Percentiles rank a stretch among this genome's conserved stretches.
phyloP scores from a whole-genome alignment of 345 rosid genomes.

The Salix udensis region DNA sequence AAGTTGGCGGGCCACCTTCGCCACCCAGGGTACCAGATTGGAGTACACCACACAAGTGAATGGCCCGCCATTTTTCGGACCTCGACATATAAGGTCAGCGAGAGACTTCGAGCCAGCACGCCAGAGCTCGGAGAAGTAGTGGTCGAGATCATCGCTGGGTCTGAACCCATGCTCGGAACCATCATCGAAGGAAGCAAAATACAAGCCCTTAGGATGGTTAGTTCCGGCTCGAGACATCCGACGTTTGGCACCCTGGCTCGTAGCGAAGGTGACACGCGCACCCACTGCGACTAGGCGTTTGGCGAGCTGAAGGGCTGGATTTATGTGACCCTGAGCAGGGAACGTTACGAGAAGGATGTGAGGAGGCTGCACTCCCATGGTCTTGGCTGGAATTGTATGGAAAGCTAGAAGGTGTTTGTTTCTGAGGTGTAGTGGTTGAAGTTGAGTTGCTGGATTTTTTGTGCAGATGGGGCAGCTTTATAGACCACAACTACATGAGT shows the following conservation, averaged over 20 bases:
- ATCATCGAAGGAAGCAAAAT: not conserved
- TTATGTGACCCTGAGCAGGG: conserved; percentile 8
- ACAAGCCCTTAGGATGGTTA: not conserved
- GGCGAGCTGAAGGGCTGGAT: conserved; percentile 7
- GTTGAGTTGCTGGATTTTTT: not conserved
- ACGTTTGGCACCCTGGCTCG: not conserved
- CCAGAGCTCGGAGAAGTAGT: conserved; percentile 6
- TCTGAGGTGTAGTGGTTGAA: not conserved
- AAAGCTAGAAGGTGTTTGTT: too few relatives aligned
- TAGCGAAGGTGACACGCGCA: conserved; percentile 1
- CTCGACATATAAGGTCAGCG: conserved; percentile 14
- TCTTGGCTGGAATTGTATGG: not conserved
- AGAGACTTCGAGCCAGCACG: conserved; percentile 19
- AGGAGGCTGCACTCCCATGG: not conserved
- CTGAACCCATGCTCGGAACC: not conserved
- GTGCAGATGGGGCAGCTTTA: not conserved
- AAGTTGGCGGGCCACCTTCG: conserved; percentile 37
- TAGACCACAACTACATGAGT: not conserved
- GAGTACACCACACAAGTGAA: conserved; percentile 24
- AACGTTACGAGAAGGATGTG: conserved; percentile 4
- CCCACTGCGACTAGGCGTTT: not conserved
- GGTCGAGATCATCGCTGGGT: not conserved
- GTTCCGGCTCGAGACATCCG: not conserved
- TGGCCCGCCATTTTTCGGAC: not conserved
- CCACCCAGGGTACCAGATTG: conserved; percentile 26